These are phyloP conservation scores for Metschnikowia proteae DNA, from an alignment of 805 yeast species.

Conservation along the genomic window DNA sequence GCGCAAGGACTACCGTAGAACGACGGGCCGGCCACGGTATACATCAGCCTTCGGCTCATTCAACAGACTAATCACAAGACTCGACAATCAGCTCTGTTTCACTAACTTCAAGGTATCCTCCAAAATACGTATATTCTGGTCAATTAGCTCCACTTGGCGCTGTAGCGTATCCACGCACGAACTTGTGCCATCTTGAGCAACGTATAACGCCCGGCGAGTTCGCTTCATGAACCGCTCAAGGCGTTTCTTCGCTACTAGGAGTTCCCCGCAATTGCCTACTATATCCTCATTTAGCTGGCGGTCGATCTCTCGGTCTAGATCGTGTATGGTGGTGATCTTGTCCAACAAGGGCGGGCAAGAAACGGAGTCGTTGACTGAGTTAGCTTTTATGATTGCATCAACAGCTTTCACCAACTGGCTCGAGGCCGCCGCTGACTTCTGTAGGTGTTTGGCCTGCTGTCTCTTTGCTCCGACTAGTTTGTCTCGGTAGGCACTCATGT, in stretches of 20 bases:
- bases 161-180: slow-evolving; percentile 17
- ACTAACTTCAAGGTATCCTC: slow-evolving; percentile 48
- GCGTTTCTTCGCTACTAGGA: slow-evolving; percentile 12
- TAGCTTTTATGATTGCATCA: slow-evolving; percentile 21
- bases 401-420: slow-evolving; percentile 25
- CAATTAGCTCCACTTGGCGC: slow-evolving; percentile 59
- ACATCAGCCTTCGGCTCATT: neutral
- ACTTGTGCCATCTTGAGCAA: slow-evolving; percentile 4
- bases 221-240: slow-evolving; percentile 9
- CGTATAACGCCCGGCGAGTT: slow-evolving; percentile 11
- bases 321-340: slow-evolving; percentile 40
- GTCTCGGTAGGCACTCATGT: slow-evolving; percentile 10
- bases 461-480: slow-evolving; percentile 34
- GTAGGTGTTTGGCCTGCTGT: slow-evolving; percentile 27
- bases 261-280: slow-evolving; percentile 18
- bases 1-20: slow-evolving; percentile 29
- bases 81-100: slow-evolving; percentile 1
- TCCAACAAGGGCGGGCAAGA: slow-evolving; percentile 22
- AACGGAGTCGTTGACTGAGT: slow-evolving; percentile 21
- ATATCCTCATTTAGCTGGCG: slow-evolving; percentile 33
- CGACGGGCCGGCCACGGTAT: neutral
- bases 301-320: slow-evolving; percentile 35
- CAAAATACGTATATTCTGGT: slow-evolving; percentile 66
- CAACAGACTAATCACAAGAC: neutral
- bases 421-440: slow-evolving; percentile 25